Evolutionary conservation across 2,329 filamentous ascomycete species (phyloP).

Genomic region (Pseudohalonectria lignicola): DNA sequence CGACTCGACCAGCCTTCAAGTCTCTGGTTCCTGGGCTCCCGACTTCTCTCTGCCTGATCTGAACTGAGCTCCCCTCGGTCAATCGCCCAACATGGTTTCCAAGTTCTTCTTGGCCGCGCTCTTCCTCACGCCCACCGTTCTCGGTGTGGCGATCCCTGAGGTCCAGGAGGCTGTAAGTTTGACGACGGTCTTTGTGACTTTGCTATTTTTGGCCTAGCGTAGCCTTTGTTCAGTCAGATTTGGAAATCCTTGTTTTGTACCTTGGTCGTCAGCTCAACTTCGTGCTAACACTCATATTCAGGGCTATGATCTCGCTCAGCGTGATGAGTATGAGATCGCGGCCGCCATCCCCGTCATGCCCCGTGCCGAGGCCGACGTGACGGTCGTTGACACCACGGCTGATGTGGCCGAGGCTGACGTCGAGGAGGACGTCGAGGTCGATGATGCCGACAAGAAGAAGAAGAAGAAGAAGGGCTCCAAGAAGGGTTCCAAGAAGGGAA

Average conservation of each 20-base stretch:
- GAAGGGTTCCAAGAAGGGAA: neutral
- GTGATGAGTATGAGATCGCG: neutral
- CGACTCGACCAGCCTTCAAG: neutral
- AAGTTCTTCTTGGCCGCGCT: conserved; percentile 1
- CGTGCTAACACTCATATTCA: neutral
- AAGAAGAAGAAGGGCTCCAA: neutral
- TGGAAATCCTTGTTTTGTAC: too few relatives aligned
- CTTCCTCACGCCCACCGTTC: neutral
- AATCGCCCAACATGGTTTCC: conserved; percentile 1
- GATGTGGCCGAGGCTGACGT: neutral
- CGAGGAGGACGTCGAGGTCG: neutral
- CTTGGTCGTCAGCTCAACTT: too few relatives aligned
- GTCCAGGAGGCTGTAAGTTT: conserved; percentile 1
- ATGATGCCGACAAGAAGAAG: neutral
- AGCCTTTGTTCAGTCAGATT: too few relatives aligned
- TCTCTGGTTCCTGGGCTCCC: neutral
- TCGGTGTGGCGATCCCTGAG: neutral
- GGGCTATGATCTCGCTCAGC: neutral
- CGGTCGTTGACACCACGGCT: neutral
- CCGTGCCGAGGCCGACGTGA: neutral
- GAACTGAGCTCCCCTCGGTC: neutral
- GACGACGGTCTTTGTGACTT: too few relatives aligned
- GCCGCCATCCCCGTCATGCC: neutral
- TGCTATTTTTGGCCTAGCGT: too few relatives aligned
- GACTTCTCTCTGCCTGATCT: too few relatives aligned